Conservation (phyloP, 2,329 filamentous ascomycete species). For the Hymenoscyphus fructigenus region DNA sequence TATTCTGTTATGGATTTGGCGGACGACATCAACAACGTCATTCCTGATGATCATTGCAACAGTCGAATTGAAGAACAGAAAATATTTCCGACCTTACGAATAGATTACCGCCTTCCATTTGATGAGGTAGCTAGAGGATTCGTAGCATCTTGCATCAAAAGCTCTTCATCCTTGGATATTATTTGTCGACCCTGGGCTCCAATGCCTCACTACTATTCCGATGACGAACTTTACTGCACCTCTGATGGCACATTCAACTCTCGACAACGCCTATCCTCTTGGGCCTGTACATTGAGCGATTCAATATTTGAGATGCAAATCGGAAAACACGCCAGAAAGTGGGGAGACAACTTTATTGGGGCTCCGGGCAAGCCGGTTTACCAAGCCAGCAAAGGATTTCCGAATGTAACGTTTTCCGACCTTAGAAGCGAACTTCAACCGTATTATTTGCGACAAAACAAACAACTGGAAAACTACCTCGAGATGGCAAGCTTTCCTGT, state of each 20-base stretch:
- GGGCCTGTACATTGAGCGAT: neutral
- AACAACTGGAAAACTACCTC: too few relatives aligned
- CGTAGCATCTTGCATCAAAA: neutral
- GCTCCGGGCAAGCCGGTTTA: too few relatives aligned
- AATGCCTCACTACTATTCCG: neutral
- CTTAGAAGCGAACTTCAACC: neutral
- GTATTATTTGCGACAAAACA: neutral
- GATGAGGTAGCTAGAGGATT: neutral
- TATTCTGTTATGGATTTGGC: too few relatives aligned
- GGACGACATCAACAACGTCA: too few relatives aligned
- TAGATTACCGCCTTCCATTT: neutral
- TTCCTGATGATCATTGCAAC: too few relatives aligned
- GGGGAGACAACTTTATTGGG: too few relatives aligned
- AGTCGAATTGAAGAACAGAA: neutral
- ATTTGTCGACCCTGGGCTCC: neutral
- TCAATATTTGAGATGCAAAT: neutral
- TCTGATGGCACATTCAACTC: neutral
- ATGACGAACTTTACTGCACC: neutral
- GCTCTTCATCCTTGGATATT: neutral
- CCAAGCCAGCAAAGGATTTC: too few relatives aligned
- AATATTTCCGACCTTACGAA: neutral
- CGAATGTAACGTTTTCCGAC: too few relatives aligned
- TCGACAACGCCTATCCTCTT: neutral
- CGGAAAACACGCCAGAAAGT: neutral
- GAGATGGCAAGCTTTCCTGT: too few relatives aligned